These are phyloP conservation scores for Mycena galopus DNA, from an alignment of 768 basidiomycete genomes.

Conservation along the genomic window DNA sequence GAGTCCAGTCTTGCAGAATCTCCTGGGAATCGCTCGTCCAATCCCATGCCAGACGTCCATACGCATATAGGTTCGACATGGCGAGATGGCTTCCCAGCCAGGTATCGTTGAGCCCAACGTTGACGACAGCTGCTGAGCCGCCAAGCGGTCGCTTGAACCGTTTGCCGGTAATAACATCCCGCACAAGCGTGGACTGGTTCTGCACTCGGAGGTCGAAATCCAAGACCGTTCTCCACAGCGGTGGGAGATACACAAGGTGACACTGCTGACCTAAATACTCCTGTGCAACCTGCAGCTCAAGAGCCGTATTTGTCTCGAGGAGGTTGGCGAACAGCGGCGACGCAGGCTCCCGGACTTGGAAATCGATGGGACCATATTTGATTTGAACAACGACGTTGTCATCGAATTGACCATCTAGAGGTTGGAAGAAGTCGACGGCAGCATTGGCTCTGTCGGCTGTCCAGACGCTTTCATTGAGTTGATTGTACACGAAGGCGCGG, in stretches of 20 bases:
- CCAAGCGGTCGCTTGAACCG: constrained; percentile 32
- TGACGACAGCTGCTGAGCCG: constrained; percentile 35
- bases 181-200: constrained; percentile 31
- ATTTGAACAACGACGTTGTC: constrained; percentile 36
- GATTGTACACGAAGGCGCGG: constrained; percentile 37
- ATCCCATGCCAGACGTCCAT: constrained; percentile 36
- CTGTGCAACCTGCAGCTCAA: constrained; percentile 35
- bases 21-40: constrained; percentile 32
- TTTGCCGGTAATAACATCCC: constrained; percentile 33
- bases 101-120: constrained; percentile 32
- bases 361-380: constrained; percentile 36
- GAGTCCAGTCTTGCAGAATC: constrained; percentile 36
- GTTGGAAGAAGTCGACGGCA: constrained; percentile 33
- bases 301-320: constrained; percentile 28
- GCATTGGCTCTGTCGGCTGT: constrained; percentile 34
- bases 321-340: constrained; percentile 36
- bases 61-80: constrained; percentile 37
- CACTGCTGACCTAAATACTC: constrained; percentile 36
- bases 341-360: constrained; percentile 36
- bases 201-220: constrained; percentile 36
- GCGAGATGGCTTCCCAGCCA: constrained; percentile 36
- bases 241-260: constrained; percentile 35
- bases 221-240: constrained; percentile 35
- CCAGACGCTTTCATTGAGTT: constrained; percentile 31
- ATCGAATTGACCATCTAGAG: constrained; percentile 36